Evolutionary conservation across 805 yeast genomes (phyloP).

Genomic region (Brettanomyces anomalus): DNA sequence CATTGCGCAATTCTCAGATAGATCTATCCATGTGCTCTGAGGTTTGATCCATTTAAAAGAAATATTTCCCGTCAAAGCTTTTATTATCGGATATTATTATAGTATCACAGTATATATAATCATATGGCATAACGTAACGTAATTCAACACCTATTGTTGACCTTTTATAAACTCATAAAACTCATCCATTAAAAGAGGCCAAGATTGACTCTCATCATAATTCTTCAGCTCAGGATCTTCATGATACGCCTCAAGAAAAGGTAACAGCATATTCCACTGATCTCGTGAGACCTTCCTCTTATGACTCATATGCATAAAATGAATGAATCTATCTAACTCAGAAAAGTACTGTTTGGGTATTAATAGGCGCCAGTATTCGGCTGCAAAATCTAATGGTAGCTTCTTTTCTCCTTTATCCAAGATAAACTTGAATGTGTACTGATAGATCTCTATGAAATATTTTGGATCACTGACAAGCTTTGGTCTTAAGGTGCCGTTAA

Average conservation of each 20-base stretch:
- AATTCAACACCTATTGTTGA: background rate
- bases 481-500: conserved; percentile 23
- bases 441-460: conserved; percentile 53
- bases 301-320: conserved; percentile 36
- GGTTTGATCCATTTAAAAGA: too few species aligned
- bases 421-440: conserved; percentile 60
- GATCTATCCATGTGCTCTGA: too few species aligned
- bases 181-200: conserved; percentile 88
- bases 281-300: conserved; percentile 55
- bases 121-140: too few species aligned
- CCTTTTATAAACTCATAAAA: conserved; percentile 44
- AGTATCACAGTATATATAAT: too few species aligned
- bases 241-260: conserved; percentile 47
- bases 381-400: conserved; percentile 51
- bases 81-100: too few species aligned
- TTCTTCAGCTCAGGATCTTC: conserved; percentile 42
- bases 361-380: conserved; percentile 70
- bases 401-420: conserved; percentile 52
- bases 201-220: conserved; percentile 77
- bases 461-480: conserved; percentile 27
- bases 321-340: conserved; percentile 45
- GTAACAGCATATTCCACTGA: conserved; percentile 76
- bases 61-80: too few species aligned
- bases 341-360: conserved; percentile 27
- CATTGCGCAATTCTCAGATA: too few species aligned